phyloP scores from a whole-genome alignment of 768 basidiomycete species.

The Boletus reticuloceps region DNA sequence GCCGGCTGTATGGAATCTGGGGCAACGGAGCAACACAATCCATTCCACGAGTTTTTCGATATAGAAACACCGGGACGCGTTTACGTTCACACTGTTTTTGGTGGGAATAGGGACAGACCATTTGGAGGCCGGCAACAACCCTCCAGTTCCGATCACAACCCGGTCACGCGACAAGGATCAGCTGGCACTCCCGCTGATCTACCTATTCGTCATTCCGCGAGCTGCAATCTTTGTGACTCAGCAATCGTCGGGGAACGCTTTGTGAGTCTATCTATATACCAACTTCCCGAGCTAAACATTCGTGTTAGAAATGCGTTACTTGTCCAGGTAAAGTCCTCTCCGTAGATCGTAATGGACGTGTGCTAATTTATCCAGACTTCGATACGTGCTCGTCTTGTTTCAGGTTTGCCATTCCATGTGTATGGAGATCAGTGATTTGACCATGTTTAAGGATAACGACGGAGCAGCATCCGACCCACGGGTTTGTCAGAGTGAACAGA shows the following conservation, averaged over 20 bases:
- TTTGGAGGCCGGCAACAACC: slow-evolving; percentile 6
- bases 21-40: slow-evolving; percentile 50
- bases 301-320: slow-evolving; percentile 65
- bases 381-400: slow-evolving; percentile 76
- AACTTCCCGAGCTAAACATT: slow-evolving; percentile 1
- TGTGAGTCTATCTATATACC: slow-evolving; percentile 42
- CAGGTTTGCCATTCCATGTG: slow-evolving; percentile 36
- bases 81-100: slow-evolving; percentile 58
- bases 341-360: not conserved
- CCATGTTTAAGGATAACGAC: slow-evolving; percentile 50
- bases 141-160: not conserved
- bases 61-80: slow-evolving; percentile 64
- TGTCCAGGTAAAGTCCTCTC: slow-evolving; percentile 50
- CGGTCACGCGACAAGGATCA: not conserved
- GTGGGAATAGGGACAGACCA: slow-evolving; percentile 29
- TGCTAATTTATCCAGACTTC: slow-evolving; percentile 47
- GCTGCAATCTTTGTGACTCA: slow-evolving; percentile 77
- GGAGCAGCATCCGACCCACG: slow-evolving; percentile 75
- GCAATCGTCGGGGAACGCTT: slow-evolving; percentile 68
- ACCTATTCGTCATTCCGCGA: slow-evolving; percentile 56
- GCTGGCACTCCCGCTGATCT: not conserved
- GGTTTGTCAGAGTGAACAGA: slow-evolving; percentile 62
- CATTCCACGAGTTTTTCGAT: slow-evolving; percentile 70
- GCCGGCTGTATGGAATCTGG: slow-evolving; percentile 51
- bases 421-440: not conserved